Evolutionary conservation across 768 basidiomycete genomes (phyloP).

Genomic region (Polyporus arcularius): DNA sequence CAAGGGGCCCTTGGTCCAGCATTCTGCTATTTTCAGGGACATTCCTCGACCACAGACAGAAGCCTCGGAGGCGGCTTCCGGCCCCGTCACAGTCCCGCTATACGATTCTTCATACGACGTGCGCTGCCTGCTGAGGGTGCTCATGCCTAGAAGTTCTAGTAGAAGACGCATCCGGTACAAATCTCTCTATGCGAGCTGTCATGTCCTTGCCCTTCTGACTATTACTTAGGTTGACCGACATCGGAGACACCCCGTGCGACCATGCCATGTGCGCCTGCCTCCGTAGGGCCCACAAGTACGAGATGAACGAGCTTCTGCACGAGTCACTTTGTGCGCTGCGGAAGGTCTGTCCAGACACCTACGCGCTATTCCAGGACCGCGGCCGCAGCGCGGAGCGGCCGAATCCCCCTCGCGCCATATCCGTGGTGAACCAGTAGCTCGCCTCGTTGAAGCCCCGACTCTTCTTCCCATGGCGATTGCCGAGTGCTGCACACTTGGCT

Average conservation of each 20-base stretch:
- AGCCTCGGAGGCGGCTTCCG: no score
- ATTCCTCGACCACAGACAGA: background rate
- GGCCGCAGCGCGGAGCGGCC: background rate
- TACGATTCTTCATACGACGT: background rate
- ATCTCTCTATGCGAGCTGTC: no score
- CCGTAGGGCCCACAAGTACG: no score
- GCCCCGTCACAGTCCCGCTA: background rate
- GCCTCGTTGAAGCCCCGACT: background rate
- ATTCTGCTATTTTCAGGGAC: constrained; percentile 14
- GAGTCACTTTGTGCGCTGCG: no score
- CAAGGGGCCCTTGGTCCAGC: constrained; percentile 2
- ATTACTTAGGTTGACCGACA: no score
- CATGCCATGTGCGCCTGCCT: no score
- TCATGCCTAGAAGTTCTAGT: background rate
- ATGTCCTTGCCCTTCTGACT: no score
- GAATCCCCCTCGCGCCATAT: background rate
- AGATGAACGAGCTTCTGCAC: no score
- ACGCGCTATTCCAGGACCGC: background rate
- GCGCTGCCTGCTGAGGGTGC: background rate
- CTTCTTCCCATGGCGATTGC: constrained; percentile 4
- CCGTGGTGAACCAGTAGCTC: constrained; percentile 14
- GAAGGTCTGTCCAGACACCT: no score
- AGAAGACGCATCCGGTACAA: background rate
- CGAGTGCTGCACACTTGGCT: background rate
- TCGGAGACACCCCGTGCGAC: no score